Evolutionary conservation across 177 flowering plant species (phyloP), one percentile per base, ranked within the genome.

Genomic region (Tripterygium wilfordii): DNA sequence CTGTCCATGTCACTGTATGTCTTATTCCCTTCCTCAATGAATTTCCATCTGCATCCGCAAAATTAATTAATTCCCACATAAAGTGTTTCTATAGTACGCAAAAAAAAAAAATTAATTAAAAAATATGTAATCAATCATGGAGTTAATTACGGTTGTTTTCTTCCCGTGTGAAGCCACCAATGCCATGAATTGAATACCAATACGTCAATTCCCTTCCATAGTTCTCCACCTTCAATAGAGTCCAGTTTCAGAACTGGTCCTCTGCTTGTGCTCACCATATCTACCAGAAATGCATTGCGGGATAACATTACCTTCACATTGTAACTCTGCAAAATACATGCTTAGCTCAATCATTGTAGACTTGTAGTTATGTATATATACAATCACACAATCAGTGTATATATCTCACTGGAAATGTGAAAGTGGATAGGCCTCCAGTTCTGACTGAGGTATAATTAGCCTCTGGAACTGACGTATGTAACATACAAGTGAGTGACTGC

Each of bases 401-500:
- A 25, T 2, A 15, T n/a, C 64, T 51, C 27, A 81, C 88, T 48
- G 49, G 68, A 17, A 79, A 67, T 8, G 54, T 45, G 45, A 77
- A 63, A 1, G 57, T 72, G 19, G 81, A 75, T 46, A 79, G 36
- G 2, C 38, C 68, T 15, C 63, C 77, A 4, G 10, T 48, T 28
- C 75, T 52, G 1, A 8, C n/a, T 2, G 50, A 23, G 29, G 62
- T 65, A 50, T 61, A 67, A 0, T 28, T 37, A 22, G 75, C 56
- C 17, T 46, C 10, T 2, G 84, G 77, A 0, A 35, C 71, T 12
- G 70, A 49, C 0, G 62, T 10, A 26, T 75, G 72, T 42, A 83
- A 68, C 80, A 83, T 58, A 63, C 90, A 83, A 17, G 73, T 63
- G n/a, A 83, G 53, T 3, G 90, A 83, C 29, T 79, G 75, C 90